A percentile compares a stretch with the other conserved stretches of the same genome.
These are phyloP conservation scores for Pythium dissimile DNA, from an alignment of 352 stramenopile genomes.

Conservation along the genomic window DNA sequence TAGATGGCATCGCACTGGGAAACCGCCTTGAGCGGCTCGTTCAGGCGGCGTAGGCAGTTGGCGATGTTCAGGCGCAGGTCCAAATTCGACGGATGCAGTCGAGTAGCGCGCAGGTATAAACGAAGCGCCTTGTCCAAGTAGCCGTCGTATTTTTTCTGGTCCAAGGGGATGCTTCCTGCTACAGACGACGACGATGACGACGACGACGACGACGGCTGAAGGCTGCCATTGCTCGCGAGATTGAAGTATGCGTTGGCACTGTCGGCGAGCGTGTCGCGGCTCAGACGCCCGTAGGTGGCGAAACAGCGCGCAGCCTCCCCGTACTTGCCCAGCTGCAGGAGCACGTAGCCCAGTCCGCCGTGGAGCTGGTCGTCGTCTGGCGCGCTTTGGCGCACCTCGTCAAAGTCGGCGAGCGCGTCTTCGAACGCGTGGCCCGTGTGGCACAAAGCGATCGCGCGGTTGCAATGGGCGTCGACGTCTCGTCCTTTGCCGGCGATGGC, in stretches of 20 bases:
- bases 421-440: conserved; percentile 39
- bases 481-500: conserved; percentile 30
- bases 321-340: conserved; percentile 69
- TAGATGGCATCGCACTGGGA: conserved; percentile 51
- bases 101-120: conserved; percentile 63
- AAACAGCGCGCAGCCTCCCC: conserved; percentile 62
- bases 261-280: conserved; percentile 62
- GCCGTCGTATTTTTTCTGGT: conserved; percentile 32
- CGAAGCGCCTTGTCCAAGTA: conserved; percentile 52
- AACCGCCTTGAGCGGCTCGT: conserved; percentile 38
- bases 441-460: conserved; percentile 62
- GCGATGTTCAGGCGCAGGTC: conserved; percentile 66
- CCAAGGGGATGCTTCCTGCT: conserved; percentile 17
- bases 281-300: conserved; percentile 52
- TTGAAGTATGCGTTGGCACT: conserved; percentile 81
- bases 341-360: conserved; percentile 55
- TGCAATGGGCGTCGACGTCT: conserved; percentile 55
- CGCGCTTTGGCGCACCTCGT: conserved; percentile 57
- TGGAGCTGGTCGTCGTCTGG: conserved; percentile 73
- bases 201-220: no score
- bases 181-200: no score
- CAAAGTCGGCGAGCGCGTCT: conserved; percentile 62
- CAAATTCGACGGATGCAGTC: conserved; percentile 57
- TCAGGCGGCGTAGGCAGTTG: conserved; percentile 56
- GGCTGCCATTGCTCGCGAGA: conserved; percentile 31